Evolutionary conservation across 2,329 filamentous ascomycete species (phyloP).

Genomic region (Colletotrichum higginsianum): DNA sequence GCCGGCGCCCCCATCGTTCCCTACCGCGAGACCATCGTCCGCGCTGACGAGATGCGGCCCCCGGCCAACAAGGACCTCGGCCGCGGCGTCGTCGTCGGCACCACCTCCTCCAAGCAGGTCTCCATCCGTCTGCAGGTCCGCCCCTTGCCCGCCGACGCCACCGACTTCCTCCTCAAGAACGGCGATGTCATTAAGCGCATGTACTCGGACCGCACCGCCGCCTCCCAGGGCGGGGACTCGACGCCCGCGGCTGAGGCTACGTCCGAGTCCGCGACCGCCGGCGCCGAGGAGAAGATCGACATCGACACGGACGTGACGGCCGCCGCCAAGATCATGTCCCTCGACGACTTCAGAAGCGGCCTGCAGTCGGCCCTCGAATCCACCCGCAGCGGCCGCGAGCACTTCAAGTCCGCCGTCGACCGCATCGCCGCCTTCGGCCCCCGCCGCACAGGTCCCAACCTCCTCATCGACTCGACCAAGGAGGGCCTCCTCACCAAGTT

Average conservation of each 20-base stretch:
- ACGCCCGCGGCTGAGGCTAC: conserved; percentile 47
- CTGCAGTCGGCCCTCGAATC: conserved; percentile 78
- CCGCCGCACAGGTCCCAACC: conserved; percentile 85
- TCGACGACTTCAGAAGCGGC: conserved; percentile 83
- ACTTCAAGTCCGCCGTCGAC: conserved; percentile 83
- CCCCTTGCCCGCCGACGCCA: conserved; percentile 83
- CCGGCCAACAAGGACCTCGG: conserved; percentile 89
- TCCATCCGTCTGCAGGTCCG: conserved; percentile 82
- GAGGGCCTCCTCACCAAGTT: conserved; percentile 80
- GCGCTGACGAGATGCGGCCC: conserved; percentile 91
- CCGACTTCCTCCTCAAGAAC: conserved; percentile 88
- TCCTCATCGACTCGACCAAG: conserved; percentile 87
- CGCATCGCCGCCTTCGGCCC: conserved; percentile 94
- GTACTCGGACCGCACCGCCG: conserved; percentile 76
- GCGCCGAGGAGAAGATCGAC: conserved; percentile 54
- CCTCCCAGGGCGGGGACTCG: conserved; percentile 50
- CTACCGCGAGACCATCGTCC: conserved; percentile 92
- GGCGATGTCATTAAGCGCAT: conserved; percentile 82
- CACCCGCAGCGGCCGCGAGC: conserved; percentile 77
- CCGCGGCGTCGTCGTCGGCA: conserved; percentile 81
- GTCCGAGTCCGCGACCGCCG: conserved; percentile 4
- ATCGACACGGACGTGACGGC: conserved; percentile 70
- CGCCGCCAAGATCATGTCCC: conserved; percentile 74
- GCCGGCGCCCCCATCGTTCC: conserved; percentile 95
- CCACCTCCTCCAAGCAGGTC: conserved; percentile 89